A percentile compares a stretch with the other conserved stretches of the same genome.
Conservation (phyloP, 2,329 filamentous ascomycete species). For the Penicillium sp. region DNA sequence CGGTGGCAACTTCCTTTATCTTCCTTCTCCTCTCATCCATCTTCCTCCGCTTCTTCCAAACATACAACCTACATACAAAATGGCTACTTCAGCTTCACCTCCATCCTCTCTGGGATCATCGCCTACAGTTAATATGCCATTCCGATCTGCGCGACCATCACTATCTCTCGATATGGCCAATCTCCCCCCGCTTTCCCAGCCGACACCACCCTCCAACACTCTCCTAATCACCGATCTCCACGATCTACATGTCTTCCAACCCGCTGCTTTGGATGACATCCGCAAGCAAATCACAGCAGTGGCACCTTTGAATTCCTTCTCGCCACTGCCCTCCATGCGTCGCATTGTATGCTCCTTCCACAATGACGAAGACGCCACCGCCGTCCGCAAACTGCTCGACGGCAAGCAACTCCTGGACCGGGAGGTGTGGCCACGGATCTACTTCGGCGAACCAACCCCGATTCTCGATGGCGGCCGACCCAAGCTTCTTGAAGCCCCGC, state of each 20-base stretch:
- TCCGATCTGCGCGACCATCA: slow-evolving; percentile 33
- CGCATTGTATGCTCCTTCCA: slow-evolving; percentile 53
- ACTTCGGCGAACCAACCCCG: slow-evolving; percentile 56
- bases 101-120: slow-evolving; percentile 4
- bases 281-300: slow-evolving; percentile 44
- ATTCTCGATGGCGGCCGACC: slow-evolving; percentile 39
- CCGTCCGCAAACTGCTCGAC: slow-evolving; percentile 46
- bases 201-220: slow-evolving; percentile 51
- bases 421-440: slow-evolving; percentile 43
- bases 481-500: slow-evolving; percentile 55
- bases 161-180: slow-evolving; percentile 49
- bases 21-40: slow-evolving; percentile 15
- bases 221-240: slow-evolving; percentile 52
- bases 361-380: slow-evolving; percentile 43
- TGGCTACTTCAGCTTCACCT: slow-evolving; percentile 29
- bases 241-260: slow-evolving; percentile 49
- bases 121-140: slow-evolving; percentile 9
- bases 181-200: slow-evolving; percentile 46
- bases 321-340: slow-evolving; percentile 51
- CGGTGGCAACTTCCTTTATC: slow-evolving; percentile 23
- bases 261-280: slow-evolving; percentile 44
- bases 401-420: slow-evolving; percentile 35
- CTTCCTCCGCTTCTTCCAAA: not conserved
- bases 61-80: slow-evolving; percentile 15
- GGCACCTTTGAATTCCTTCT: slow-evolving; percentile 51